Percentiles rank a stretch among this genome's conserved stretches.
phyloP scores from a whole-genome alignment of 495 filamentous ascomycete species.

The Parmelia sp. region DNA sequence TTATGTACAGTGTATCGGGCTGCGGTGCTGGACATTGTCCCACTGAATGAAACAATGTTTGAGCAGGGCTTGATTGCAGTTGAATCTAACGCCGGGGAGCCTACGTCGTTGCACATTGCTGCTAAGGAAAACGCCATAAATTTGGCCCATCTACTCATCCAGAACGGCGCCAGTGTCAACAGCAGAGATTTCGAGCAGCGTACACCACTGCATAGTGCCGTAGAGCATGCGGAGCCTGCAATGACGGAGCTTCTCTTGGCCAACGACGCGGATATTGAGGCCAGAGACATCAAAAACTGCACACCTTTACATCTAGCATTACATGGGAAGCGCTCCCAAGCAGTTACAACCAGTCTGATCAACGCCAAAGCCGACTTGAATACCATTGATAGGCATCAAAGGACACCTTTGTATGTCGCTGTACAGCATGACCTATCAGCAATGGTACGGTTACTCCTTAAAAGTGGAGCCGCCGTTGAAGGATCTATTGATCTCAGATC shows the following conservation, averaged over 20 bases:
- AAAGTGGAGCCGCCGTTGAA: not conserved
- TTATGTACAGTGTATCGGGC: not conserved
- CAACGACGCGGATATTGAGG: not conserved
- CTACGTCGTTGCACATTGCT: constrained; percentile 2
- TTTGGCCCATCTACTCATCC: not conserved
- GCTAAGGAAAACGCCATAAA: not conserved
- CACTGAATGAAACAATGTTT: not conserved
- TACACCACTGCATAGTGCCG: not conserved
- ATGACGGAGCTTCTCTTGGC: not conserved
- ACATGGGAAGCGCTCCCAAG: not conserved
- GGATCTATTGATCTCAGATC: not conserved
- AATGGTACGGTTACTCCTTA: not conserved
- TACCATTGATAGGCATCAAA: not conserved
- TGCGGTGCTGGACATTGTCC: not conserved
- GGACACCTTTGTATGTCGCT: not conserved
- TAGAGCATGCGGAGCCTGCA: not conserved
- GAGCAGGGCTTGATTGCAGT: not conserved
- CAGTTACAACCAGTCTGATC: not conserved
- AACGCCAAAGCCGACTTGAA: not conserved
- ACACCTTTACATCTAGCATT: not conserved
- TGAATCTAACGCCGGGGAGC: not conserved
- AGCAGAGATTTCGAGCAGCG: not conserved
- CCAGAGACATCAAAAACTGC: fast-evolving
- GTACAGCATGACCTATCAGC: not conserved
- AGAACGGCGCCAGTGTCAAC: not conserved